Base-by-base conservation (phyloP, 495 filamentous ascomycete genomes). In the Rhypophila decipiens region DNA sequence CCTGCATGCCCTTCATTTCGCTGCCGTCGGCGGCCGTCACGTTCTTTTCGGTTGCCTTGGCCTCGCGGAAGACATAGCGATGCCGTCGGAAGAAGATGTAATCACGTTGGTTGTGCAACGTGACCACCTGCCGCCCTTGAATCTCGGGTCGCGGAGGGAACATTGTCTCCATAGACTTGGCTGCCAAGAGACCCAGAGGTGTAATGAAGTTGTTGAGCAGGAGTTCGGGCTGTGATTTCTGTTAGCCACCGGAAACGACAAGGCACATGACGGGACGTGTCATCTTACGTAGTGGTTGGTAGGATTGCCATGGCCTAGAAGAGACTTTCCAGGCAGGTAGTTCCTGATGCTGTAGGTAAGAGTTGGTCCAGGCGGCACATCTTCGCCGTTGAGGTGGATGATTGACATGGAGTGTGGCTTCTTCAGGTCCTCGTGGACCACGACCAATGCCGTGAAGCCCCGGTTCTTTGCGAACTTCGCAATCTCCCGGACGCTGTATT, bases 141-240 rank as follows among this genome's bases (percentile, higher is more conserved):
- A 96, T 67, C 47, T 98, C 88, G 3, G 93, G 90, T 44, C 81
- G 77, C 2, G 83, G 73, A 1, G 91, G 90, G 70, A 93, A 96
- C 33, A 96, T 65, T 0, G 79, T 79, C 50, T 84, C 77, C 75
- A 97, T 91, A 1, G 95, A 72, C 52, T 87, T 83, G 10, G 90
- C 93, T 0, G 87, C 88, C n/a, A 95, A 73, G 4, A 95, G 71
- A 63, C 94, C 94, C 9, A 98, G 72, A 0, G 93, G 88, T 0
- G 94, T 98, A 55, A 87, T 80, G 73, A 98, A 98, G 60, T 90
- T 90, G 66, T 96, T 96, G 29, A 98, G 76, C 40, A 96, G 87
- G 34, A 98, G 77, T 66, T 98, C 93, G 3, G 91, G 93, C 61
- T 65, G 21, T 11, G 10, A 19, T n/a, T n/a, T 8, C 0, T 20